These are phyloP conservation scores for Debaryomyces tyrocola DNA, from an alignment of 805 yeast species.

Conservation along the genomic window DNA sequence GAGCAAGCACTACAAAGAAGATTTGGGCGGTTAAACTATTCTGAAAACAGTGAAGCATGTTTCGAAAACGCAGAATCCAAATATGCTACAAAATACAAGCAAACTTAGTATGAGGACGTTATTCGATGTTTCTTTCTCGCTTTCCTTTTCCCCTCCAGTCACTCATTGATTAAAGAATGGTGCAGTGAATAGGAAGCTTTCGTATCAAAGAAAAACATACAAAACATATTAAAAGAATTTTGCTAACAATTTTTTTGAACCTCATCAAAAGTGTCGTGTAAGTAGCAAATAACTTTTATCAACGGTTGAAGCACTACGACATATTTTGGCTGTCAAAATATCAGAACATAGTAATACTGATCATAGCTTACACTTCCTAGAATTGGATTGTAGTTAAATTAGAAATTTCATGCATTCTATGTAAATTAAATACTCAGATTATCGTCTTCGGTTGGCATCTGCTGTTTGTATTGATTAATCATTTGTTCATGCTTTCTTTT, in stretches of 20 bases:
- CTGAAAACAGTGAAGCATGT: conserved; percentile 14
- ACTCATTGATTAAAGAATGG: conserved; percentile 29
- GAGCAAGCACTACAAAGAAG: too few relatives aligned
- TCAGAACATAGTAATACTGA: too few relatives aligned
- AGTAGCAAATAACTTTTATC: not conserved
- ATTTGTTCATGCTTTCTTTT: conserved; percentile 56
- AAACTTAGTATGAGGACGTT: conserved; percentile 36
- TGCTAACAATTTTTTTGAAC: not conserved
- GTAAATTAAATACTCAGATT: too few relatives aligned
- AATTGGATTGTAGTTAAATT: too few relatives aligned
- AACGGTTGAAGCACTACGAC: too few relatives aligned
- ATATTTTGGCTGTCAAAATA: too few relatives aligned
- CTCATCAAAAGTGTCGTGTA: not conserved
- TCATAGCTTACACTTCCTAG: too few relatives aligned
- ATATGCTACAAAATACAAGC: conserved; percentile 17
- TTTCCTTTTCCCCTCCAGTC: conserved; percentile 43
- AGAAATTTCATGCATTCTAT: too few relatives aligned
- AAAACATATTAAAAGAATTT: conserved; percentile 3
- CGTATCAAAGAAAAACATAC: conserved; percentile 32
- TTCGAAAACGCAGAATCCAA: conserved; percentile 43
- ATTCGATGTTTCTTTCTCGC: conserved; percentile 27
- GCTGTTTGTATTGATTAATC: conserved; percentile 22
- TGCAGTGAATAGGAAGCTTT: conserved; percentile 43
- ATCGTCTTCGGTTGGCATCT: not conserved
- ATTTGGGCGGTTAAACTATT: too few relatives aligned